Conservation (phyloP, 768 basidiomycete species). For the Mycena olivaceomarginata region DNA sequence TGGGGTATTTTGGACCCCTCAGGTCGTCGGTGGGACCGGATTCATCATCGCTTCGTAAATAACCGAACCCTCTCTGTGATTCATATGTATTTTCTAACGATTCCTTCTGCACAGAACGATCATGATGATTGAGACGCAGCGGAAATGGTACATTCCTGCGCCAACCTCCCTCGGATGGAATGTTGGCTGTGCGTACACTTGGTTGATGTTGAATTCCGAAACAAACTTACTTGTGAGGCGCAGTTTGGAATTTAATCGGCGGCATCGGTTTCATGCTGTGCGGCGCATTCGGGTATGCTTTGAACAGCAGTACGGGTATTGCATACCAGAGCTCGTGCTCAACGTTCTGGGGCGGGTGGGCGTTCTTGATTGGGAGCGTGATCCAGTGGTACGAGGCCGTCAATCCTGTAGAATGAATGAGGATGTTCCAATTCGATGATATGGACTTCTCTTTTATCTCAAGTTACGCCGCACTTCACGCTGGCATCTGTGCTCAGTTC, state of each 20-base stretch:
- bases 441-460: neutral
- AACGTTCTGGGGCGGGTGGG: constrained; percentile 79
- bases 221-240: neutral
- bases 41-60: constrained; percentile 71
- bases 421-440: neutral
- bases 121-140: constrained; percentile 74
- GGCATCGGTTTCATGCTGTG: constrained; percentile 75
- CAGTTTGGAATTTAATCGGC: constrained; percentile 78
- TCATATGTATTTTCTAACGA: neutral
- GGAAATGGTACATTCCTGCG: constrained; percentile 71
- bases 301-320: constrained; percentile 52
- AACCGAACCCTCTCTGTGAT: neutral
- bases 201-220: neutral
- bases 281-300: constrained; percentile 73
- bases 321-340: constrained; percentile 72
- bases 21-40: constrained; percentile 77
- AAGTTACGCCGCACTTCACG: neutral
- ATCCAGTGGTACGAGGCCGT: constrained; percentile 74
- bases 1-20: constrained; percentile 77
- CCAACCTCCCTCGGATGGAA: constrained; percentile 73
- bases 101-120: constrained; percentile 51
- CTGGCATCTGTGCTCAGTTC: too few species aligned
- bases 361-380: constrained; percentile 76
- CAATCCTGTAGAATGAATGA: constrained; percentile 47
- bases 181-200: constrained; percentile 59